Evolutionary conservation across 2,329 filamentous ascomycete species (phyloP).

Genomic region (Elsinoe australis): DNA sequence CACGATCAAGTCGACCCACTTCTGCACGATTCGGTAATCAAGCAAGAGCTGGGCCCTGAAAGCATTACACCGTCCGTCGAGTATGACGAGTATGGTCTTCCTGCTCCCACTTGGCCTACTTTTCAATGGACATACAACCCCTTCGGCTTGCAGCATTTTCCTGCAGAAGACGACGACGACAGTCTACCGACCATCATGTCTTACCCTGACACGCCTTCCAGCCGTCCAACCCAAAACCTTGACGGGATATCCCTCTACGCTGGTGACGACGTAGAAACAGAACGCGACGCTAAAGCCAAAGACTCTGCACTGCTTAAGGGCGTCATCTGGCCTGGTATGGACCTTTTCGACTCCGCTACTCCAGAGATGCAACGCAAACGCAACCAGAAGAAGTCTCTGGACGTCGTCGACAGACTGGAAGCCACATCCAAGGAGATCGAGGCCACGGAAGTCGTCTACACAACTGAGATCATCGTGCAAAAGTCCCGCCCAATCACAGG

Average conservation of each 20-base stretch:
- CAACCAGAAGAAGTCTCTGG: slow-evolving; percentile 70
- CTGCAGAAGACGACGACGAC: neutral
- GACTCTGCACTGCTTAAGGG: slow-evolving; percentile 52
- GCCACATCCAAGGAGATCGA: slow-evolving; percentile 56
- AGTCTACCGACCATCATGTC: neutral
- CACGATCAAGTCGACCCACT: neutral
- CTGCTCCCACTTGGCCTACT: neutral
- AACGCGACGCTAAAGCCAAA: slow-evolving; percentile 36
- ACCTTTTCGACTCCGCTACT: slow-evolving; percentile 71
- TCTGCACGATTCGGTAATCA: neutral
- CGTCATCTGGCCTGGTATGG: slow-evolving; percentile 68
- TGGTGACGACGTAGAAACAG: slow-evolving; percentile 23
- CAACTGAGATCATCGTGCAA: slow-evolving; percentile 36
- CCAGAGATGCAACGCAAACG: slow-evolving; percentile 64
- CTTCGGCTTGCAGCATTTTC: neutral
- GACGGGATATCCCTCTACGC: slow-evolving; percentile 24
- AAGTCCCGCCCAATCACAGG: slow-evolving; percentile 40
- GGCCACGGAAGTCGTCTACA: slow-evolving; percentile 58
- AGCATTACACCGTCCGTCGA: neutral
- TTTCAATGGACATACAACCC: neutral
- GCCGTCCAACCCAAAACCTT: neutral
- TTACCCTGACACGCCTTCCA: slow-evolving; percentile 6
- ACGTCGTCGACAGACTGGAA: slow-evolving; percentile 60
- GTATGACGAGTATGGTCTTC: neutral
- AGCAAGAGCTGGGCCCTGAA: neutral